Evolutionary conservation across 257 asterid genomes (phyloP).

Genomic region (Solanum rostratum): DNA sequence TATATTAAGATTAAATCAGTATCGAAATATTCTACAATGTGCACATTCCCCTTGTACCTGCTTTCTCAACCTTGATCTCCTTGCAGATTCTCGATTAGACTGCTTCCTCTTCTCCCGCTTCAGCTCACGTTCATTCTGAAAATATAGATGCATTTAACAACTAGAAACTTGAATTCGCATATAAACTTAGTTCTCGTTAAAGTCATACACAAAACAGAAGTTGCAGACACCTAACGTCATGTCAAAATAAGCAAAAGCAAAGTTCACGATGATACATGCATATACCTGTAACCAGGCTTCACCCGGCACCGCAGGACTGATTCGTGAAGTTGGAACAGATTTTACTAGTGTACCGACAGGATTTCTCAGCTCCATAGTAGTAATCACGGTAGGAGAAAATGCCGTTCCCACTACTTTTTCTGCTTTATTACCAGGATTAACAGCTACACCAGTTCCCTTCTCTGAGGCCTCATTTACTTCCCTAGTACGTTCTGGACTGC

Average conservation of each 20-base stretch:
- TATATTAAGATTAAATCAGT: neutral
- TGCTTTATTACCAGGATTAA: slow-evolving; percentile 17
- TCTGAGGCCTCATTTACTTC: slow-evolving; percentile 32
- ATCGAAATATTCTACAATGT: neutral
- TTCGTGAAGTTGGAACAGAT: slow-evolving; percentile 27
- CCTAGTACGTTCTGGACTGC: slow-evolving; percentile 16
- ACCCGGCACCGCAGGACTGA: slow-evolving; percentile 18
- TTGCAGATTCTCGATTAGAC: slow-evolving; percentile 93
- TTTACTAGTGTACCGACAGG: slow-evolving; percentile 24
- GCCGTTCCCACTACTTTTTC: slow-evolving; percentile 15
- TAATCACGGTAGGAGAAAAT: slow-evolving; percentile 18
- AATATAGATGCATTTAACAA: neutral
- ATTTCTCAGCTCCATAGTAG: slow-evolving; percentile 35
- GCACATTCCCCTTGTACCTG: slow-evolving; percentile 35
- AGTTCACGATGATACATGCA: neutral
- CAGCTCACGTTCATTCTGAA: slow-evolving; percentile 70
- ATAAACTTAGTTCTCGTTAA: neutral
- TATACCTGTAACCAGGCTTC: slow-evolving; percentile 62
- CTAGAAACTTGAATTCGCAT: neutral
- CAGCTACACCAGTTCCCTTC: slow-evolving; percentile 16
- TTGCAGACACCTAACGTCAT: neutral
- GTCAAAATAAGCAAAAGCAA: neutral
- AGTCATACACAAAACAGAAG: neutral
- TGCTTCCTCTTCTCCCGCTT: slow-evolving; percentile 92
- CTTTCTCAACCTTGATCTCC: slow-evolving; percentile 91